Evolutionary conservation across 306 rosid species (phyloP).

Genomic region (Vicia faba): DNA sequence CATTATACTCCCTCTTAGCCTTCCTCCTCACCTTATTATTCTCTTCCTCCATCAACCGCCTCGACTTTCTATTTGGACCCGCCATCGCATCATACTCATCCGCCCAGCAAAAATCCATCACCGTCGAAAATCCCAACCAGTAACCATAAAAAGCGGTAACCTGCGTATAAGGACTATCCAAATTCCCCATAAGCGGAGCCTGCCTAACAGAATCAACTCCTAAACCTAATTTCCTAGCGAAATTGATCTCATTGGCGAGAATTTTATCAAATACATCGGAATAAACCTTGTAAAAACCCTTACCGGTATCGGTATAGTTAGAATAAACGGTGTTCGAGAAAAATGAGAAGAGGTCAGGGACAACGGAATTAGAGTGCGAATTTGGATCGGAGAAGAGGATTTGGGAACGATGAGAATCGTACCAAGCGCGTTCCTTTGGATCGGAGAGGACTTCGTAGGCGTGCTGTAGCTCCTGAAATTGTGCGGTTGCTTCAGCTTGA

Average conservation of each 20-base stretch:
- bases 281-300: conserved; percentile 79
- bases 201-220: conserved; percentile 55
- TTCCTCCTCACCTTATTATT: conserved; percentile 86
- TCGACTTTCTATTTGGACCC: conserved; percentile 71
- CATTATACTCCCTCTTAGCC: conserved; percentile 87
- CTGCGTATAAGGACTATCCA: conserved; percentile 76
- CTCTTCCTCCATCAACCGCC: conserved; percentile 96
- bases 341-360: conserved; percentile 86
- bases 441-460: conserved; percentile 97
- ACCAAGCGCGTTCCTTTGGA: conserved; percentile 93
- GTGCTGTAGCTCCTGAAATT: conserved; percentile 87
- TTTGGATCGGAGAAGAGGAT: conserved; percentile 81
- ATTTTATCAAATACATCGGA: conserved; percentile 65
- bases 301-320: conserved; percentile 65
- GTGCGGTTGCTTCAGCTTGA: conserved; percentile 76
- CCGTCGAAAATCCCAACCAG: conserved; percentile 85
- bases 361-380: conserved; percentile 47
- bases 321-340: conserved; percentile 81
- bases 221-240: conserved; percentile 63
- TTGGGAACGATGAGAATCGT: conserved; percentile 94
- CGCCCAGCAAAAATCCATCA: conserved; percentile 92
- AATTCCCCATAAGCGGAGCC: conserved; percentile 84
- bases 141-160: conserved; percentile 75
- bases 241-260: conserved; percentile 69
- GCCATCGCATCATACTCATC: conserved; percentile 75